phyloP scores from a whole-genome alignment of 2,329 filamentous ascomycete species.

The Huntiella omanensis region DNA sequence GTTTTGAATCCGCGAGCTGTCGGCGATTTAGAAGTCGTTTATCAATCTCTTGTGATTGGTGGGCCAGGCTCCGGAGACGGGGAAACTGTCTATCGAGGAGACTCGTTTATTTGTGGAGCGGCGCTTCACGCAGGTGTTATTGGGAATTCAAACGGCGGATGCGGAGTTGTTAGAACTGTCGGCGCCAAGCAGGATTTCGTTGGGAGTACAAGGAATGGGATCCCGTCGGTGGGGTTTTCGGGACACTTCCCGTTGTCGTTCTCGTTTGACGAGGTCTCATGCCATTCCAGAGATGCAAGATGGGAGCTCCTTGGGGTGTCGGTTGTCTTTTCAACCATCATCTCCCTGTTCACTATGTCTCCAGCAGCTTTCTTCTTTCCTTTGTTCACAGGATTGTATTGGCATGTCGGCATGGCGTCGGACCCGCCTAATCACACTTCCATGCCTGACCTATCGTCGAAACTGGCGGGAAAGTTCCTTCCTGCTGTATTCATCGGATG shows the following conservation, averaged over 20 bases:
- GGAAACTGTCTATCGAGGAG: constrained; percentile 57
- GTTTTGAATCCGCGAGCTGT: constrained; percentile 58
- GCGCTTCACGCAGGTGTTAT: constrained; percentile 73
- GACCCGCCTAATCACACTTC: constrained; percentile 57
- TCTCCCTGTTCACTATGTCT: constrained; percentile 68
- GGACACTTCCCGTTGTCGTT: constrained; percentile 83
- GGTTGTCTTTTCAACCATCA: constrained; percentile 53
- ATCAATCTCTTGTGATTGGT: constrained; percentile 48
- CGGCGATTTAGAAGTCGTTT: constrained; percentile 47
- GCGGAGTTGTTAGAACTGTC: constrained; percentile 58
- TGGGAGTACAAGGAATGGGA: constrained; percentile 49
- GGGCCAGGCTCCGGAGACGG: constrained; percentile 31
- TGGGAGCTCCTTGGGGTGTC: constrained; percentile 76
- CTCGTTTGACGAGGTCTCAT: constrained; percentile 49
- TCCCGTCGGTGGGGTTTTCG: constrained; percentile 59
- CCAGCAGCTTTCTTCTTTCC: constrained; percentile 71
- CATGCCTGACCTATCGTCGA: constrained; percentile 55
- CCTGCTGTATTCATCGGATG: constrained; percentile 76
- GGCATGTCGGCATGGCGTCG: constrained; percentile 75
- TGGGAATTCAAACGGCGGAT: constrained; percentile 53
- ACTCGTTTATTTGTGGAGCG: constrained; percentile 72
- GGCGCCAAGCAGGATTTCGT: constrained; percentile 48
- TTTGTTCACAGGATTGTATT: constrained; percentile 65
- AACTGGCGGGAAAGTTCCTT: constrained; percentile 62
- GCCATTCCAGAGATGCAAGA: constrained; percentile 55